phyloP scores from a whole-genome alignment of 2,329 filamentous ascomycete genomes.

The Aspergillus fischeri region DNA sequence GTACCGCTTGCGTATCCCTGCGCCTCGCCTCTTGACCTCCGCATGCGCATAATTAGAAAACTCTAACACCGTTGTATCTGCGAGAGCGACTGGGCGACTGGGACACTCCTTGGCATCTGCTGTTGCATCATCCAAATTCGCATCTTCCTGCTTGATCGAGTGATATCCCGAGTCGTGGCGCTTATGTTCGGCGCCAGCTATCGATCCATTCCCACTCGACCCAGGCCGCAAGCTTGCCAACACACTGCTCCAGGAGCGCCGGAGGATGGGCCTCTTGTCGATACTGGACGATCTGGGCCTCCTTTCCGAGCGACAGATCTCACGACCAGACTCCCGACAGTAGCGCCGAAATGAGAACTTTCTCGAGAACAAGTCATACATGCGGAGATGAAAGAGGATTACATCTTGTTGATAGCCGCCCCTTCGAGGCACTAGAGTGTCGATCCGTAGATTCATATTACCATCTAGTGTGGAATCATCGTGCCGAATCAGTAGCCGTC shows the following conservation, averaged over 20 bases:
- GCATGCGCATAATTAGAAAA: conserved; percentile 97
- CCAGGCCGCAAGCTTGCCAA: conserved; percentile 54
- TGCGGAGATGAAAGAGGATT: conserved; percentile 87
- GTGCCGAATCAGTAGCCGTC: conserved; percentile 77
- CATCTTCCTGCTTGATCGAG: conserved; percentile 41
- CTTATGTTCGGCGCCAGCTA: conserved; percentile 41
- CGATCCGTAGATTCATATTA: conserved; percentile 93
- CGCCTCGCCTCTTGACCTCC: conserved; percentile 68
- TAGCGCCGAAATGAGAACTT: conserved; percentile 91
- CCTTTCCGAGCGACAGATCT: conserved; percentile 79
- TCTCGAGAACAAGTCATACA: conserved; percentile 82
- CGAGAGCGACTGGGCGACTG: conserved; percentile 45
- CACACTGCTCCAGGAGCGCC: conserved; percentile 58
- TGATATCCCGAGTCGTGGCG: conserved; percentile 59
- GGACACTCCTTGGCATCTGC: conserved; percentile 8
- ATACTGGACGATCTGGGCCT: conserved; percentile 53
- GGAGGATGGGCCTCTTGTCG: conserved; percentile 50
- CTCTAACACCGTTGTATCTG: conserved; percentile 81
- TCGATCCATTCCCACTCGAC: conserved; percentile 47
- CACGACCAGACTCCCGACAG: conserved; percentile 85
- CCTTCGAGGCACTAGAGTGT: conserved; percentile 63
- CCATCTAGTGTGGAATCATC: conserved; percentile 87
- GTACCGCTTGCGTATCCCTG: conserved; percentile 68
- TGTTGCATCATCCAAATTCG: conserved; percentile 21
- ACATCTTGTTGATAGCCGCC: conserved; percentile 60